phyloP scores from a whole-genome alignment of 352 stramenopile genomes.

The Phytophthora podocarpi region DNA sequence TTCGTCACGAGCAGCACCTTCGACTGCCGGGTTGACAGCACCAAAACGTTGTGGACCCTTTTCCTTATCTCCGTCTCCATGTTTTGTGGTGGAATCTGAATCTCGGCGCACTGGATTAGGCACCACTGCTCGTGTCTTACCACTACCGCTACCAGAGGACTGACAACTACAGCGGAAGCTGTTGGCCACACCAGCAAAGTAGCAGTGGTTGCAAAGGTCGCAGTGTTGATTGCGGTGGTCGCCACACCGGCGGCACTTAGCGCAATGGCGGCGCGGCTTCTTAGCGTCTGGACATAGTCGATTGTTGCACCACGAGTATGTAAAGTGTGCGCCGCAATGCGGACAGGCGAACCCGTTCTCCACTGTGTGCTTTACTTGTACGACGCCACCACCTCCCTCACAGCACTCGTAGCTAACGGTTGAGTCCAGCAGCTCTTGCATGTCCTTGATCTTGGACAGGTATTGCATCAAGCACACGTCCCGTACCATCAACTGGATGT shows the following conservation, averaged over 20 bases:
- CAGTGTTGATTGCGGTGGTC: slow-evolving; percentile 86
- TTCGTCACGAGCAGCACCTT: slow-evolving; percentile 28
- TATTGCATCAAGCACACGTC: slow-evolving; percentile 86
- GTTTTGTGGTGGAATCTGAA: slow-evolving; percentile 7
- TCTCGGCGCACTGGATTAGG: slow-evolving; percentile 41
- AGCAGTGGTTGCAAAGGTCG: slow-evolving; percentile 83
- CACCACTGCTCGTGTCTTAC: slow-evolving; percentile 57
- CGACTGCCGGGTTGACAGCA: slow-evolving; percentile 10
- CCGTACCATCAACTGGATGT: slow-evolving; percentile 65
- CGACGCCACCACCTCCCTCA: slow-evolving; percentile 44
- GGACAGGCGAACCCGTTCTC: slow-evolving; percentile 68
- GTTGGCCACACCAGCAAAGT: slow-evolving; percentile 85
- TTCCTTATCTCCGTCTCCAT: slow-evolving; percentile 15
- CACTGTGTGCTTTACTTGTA: slow-evolving; percentile 72
- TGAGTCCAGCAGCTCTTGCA: slow-evolving; percentile 82
- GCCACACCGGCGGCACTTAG: slow-evolving; percentile 76
- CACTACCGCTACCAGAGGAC: slow-evolving; percentile 32
- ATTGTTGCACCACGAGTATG: slow-evolving; percentile 86
- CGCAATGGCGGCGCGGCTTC: slow-evolving; percentile 80
- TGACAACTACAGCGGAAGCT: slow-evolving; percentile 85
- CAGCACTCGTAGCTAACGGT: slow-evolving; percentile 72
- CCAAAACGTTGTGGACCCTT: slow-evolving; percentile 14
- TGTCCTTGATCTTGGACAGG: slow-evolving; percentile 84
- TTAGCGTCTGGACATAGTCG: slow-evolving; percentile 76
- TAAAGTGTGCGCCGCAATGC: slow-evolving; percentile 62